Percentiles rank a stretch among this genome's conserved stretches.
phyloP scores from a whole-genome alignment of 352 stramenopile genomes.

The Globisporangium recalcitrans region DNA sequence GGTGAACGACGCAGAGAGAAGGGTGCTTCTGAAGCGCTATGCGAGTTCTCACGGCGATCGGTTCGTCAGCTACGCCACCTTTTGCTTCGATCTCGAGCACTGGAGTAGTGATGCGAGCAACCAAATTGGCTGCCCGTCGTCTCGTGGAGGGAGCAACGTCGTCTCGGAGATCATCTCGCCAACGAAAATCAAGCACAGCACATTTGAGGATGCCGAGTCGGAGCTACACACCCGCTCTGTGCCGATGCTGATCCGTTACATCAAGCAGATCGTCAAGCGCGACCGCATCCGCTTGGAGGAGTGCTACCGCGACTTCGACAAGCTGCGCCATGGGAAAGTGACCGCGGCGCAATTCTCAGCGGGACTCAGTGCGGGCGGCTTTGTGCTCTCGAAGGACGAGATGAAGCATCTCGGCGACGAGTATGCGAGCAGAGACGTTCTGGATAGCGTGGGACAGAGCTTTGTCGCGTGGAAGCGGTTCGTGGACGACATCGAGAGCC shows the following conservation, averaged over 20 bases:
- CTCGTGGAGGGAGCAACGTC: conserved; percentile 26
- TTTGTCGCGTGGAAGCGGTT: conserved; percentile 74
- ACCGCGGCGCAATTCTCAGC: conserved; percentile 58
- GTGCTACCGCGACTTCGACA: conserved; percentile 83
- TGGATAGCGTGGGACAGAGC: conserved; percentile 50
- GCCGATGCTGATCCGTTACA: conserved; percentile 71
- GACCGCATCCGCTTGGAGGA: conserved; percentile 79
- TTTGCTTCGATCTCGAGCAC: conserved; percentile 74
- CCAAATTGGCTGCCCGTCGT: conserved; percentile 32
- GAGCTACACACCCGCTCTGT: conserved; percentile 40
- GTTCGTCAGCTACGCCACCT: conserved; percentile 83
- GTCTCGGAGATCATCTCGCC: conserved; percentile 60
- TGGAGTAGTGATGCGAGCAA: conserved; percentile 30
- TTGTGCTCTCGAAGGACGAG: conserved; percentile 56
- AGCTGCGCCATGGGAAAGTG: conserved; percentile 74
- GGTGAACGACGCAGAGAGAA: conserved; percentile 37
- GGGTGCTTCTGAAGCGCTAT: conserved; percentile 64
- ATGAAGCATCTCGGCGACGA: conserved; percentile 46
- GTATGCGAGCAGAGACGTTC: conserved; percentile 47
- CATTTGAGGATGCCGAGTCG: conserved; percentile 30
- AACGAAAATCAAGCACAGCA: conserved; percentile 30
- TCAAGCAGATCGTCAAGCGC: conserved; percentile 76
- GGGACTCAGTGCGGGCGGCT: conserved; percentile 47
- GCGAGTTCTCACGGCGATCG: conserved; percentile 61
- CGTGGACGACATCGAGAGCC: conserved; percentile 74